Evolutionary conservation across 2,329 filamentous ascomycete genomes (phyloP), one percentile per base, ranked within the genome.

Genomic region (Knoxdaviesia proteae): DNA sequence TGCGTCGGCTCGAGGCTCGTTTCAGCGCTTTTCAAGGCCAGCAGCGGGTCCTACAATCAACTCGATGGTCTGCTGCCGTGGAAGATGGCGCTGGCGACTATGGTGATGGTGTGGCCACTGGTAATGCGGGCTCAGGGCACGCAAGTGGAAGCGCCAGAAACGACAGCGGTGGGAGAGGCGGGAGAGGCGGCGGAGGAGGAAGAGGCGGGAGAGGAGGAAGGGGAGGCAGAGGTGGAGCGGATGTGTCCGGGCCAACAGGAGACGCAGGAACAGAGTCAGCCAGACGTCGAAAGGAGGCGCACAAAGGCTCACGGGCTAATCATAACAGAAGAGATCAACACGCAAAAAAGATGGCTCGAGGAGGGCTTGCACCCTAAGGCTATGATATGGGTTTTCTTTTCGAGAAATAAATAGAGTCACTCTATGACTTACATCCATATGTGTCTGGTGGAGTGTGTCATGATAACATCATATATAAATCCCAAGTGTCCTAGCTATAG

Each of bases 241-340:
- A 68, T 51, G 76, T 79, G 6, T 71, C 75, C 2, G 77, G 80
- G 0, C 65, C 76, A 1, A 63, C 71, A 1, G 71, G 74, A 6
- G 79, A 83, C n/a, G 74, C 74, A 50, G 71, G 69, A n/a, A 86
- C 80, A 0, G 75, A 84, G 49, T 61, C 65, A 43, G 78, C 81
- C 7, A 69, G 84, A 49, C 69, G 77, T 51, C 69, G 71, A 47
- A 94, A 94, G 55, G 87, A 93, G 54, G 76, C 80, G 31, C 81
- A 77, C 50, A 94, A 94, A 57, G 69, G 77, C 3, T 82, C 80
- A 29, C 67, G 80, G 47, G 86, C 84, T 33, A 94, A 94, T 54
- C 86, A 94, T 56, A 90, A 84, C 57, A 73, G 87, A 31, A 71
- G 84, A 41, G 81, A 92, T 54, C 69, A 69, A 46, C 62, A 72